A percentile compares a stretch with the other conserved stretches of the same genome.
phyloP scores from a whole-genome alignment of 345 rosid species.

The Raphanus sativus region DNA sequence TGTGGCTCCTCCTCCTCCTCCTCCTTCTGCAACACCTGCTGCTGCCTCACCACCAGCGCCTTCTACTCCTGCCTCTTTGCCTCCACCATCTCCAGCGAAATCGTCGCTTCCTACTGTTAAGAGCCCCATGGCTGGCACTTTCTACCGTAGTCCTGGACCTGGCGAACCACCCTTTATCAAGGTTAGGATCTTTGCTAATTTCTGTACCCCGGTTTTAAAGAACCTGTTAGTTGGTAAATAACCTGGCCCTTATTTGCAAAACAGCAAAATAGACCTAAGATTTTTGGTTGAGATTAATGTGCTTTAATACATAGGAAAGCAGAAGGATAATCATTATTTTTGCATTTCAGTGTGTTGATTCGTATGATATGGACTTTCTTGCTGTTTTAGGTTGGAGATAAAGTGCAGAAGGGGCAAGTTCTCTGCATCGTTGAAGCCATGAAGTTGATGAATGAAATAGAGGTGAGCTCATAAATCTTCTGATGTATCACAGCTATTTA shows the following conservation, averaged over 20 bases:
- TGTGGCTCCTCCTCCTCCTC: conserved; percentile 38
- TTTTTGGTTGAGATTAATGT: background rate
- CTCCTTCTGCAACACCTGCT: conserved; percentile 36
- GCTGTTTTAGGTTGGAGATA: conserved; percentile 73
- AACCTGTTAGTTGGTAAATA: background rate
- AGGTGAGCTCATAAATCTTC: conserved; percentile 49
- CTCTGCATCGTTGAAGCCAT: conserved; percentile 89
- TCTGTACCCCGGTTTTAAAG: background rate
- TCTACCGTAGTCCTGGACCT: conserved; percentile 76
- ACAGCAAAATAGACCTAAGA: background rate
- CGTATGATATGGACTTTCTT: background rate
- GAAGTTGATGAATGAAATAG: conserved; percentile 96
- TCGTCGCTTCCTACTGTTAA: conserved; percentile 71
- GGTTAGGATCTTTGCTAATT: conserved; percentile 42
- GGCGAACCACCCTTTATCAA: conserved; percentile 80
- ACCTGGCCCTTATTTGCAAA: background rate
- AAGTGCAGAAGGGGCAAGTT: conserved; percentile 90
- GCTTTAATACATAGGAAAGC: background rate
- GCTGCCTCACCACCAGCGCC: conserved; percentile 42
- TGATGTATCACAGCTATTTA: background rate
- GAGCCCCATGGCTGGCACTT: conserved; percentile 93
- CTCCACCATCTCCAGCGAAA: conserved; percentile 48
- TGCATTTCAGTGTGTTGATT: background rate
- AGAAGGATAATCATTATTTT: no score
- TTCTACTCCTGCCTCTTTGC: conserved; percentile 45